A percentile compares a stretch with the other conserved stretches of the same genome.
These are phyloP conservation scores for Pelargonium citronellum DNA, from an alignment of 441 rosid genomes.

Conservation along the genomic window DNA sequence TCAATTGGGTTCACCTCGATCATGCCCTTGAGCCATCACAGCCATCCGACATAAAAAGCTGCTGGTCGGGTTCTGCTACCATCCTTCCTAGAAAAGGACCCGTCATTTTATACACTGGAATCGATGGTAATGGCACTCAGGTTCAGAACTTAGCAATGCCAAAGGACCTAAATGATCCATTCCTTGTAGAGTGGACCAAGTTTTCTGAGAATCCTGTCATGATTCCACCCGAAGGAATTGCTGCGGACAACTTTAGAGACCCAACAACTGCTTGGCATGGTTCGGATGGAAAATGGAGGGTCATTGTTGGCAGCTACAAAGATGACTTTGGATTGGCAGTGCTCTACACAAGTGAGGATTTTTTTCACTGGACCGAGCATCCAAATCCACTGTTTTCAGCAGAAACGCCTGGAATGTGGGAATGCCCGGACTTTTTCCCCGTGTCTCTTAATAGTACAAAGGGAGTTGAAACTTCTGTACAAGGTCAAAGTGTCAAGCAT, in stretches of 20 bases:
- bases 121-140: not conserved
- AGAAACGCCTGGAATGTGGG: constrained; percentile 11
- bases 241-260: constrained; percentile 11
- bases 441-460: not conserved
- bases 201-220: constrained; percentile 2
- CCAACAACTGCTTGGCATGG: constrained; percentile 20
- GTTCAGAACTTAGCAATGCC: not conserved
- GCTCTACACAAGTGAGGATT: constrained; percentile 14
- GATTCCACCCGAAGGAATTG: constrained; percentile 5
- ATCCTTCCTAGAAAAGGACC: constrained; percentile 12
- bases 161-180: constrained; percentile 1
- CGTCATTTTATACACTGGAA: constrained; percentile 16
- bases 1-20: constrained; percentile 16
- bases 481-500: constrained; percentile 11
- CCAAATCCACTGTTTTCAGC: constrained; percentile 7
- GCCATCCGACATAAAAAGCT: constrained; percentile 14
- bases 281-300: constrained; percentile 12
- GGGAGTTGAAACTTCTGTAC: constrained; percentile 9
- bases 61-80: constrained; percentile 19
- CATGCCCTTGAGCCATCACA: constrained; percentile 12
- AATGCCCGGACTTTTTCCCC: constrained; percentile 17
- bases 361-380: constrained; percentile 5
- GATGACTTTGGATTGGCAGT: constrained; percentile 6
- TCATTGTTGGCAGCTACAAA: constrained; percentile 16
- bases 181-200: not conserved